phyloP scores from a whole-genome alignment of 805 yeast species.

The Kuraishia piskuri region DNA sequence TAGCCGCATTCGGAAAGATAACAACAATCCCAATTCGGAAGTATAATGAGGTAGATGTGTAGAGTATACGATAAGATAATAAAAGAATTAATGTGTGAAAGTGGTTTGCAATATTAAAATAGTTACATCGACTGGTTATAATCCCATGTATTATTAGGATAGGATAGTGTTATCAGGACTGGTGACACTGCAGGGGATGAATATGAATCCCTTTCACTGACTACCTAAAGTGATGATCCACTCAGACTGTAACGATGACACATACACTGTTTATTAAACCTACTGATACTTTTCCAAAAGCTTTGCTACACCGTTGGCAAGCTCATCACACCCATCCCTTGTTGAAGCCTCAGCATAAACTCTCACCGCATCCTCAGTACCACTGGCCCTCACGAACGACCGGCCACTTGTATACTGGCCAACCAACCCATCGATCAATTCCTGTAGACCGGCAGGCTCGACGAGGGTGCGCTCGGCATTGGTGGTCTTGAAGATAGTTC shows the following conservation, averaged over 20 bases:
- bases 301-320: slow-evolving; percentile 31
- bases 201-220: no score
- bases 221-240: no score
- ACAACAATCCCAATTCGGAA: not conserved
- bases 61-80: no score
- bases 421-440: slow-evolving; percentile 58
- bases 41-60: not conserved
- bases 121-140: no score
- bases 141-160: no score
- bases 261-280: no score
- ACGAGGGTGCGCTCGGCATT: slow-evolving; percentile 82
- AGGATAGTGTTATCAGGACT: no score
- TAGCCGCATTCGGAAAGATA: not conserved
- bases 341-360: slow-evolving; percentile 85
- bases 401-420: slow-evolving; percentile 52
- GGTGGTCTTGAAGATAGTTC: slow-evolving; percentile 72
- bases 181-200: no score
- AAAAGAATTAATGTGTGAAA: no score
- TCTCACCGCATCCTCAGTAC: slow-evolving; percentile 96
- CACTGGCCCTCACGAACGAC: slow-evolving; percentile 93
- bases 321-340: slow-evolving; percentile 33
- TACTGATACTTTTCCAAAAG: slow-evolving; percentile 20
- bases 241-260: no score
- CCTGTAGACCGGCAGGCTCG: slow-evolving; percentile 74
- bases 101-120: no score